Conservation (phyloP, 169 alveolate genomes). For the Perkinsus marinus region DNA sequence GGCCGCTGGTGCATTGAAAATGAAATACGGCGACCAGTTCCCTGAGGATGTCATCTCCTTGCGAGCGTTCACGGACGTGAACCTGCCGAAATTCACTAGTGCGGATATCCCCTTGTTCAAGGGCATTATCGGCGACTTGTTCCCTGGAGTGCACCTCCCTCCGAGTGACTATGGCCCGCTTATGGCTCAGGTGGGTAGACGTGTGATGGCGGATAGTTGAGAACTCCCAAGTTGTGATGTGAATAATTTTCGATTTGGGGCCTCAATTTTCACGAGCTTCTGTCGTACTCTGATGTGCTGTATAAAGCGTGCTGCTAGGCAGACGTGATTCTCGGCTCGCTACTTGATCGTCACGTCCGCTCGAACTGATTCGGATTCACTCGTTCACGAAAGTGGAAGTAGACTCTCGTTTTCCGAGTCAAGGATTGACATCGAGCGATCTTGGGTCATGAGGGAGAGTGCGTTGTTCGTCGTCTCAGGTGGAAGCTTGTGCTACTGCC, state of each 20-base stretch:
- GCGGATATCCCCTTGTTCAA: constrained; percentile 71
- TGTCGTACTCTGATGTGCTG: too few relatives aligned
- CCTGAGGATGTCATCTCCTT: constrained; percentile 51
- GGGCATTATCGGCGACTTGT: constrained; percentile 77
- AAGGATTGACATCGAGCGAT: too few relatives aligned
- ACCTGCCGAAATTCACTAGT: constrained; percentile 71
- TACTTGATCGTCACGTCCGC: too few relatives aligned
- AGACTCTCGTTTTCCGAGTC: too few relatives aligned
- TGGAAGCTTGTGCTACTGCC: not conserved
- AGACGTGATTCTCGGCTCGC: not conserved
- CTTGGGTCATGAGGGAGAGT: too few relatives aligned
- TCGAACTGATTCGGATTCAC: too few relatives aligned
- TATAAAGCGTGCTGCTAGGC: not conserved
- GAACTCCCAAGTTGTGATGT: too few relatives aligned
- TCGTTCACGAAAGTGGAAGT: too few relatives aligned
- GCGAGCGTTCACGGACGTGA: constrained; percentile 71
- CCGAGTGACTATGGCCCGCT: constrained; percentile 48
- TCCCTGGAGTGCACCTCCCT: constrained; percentile 72
- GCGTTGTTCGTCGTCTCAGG: not conserved
- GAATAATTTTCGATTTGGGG: too few relatives aligned
- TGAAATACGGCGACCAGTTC: constrained; percentile 41
- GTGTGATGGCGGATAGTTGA: too few relatives aligned
- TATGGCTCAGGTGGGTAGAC: constrained; percentile 30
- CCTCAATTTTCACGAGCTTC: too few relatives aligned
- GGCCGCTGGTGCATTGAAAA: constrained; percentile 75